Percentiles rank a stretch among this genome's conserved stretches.
phyloP scores from a whole-genome alignment of 2,329 filamentous ascomycete genomes.

The Endothia cerciana region DNA sequence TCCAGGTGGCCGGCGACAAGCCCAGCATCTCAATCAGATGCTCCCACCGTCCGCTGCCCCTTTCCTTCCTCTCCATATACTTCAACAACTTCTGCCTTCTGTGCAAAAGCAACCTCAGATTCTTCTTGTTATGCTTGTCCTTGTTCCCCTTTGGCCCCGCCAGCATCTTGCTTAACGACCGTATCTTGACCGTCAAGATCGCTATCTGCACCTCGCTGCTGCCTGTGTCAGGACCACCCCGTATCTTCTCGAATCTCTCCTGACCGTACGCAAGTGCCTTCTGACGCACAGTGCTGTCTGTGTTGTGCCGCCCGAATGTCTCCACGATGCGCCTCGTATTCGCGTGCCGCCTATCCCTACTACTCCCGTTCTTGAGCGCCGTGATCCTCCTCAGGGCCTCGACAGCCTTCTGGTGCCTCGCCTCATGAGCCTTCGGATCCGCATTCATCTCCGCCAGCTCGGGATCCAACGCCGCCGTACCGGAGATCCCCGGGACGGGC shows the following conservation, averaged over 20 bases:
- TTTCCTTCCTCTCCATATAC: conserved; percentile 88
- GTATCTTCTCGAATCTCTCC: conserved; percentile 47
- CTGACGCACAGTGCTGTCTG: conserved; percentile 70
- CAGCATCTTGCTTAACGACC: conserved; percentile 74
- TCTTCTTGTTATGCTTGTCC: conserved; percentile 94
- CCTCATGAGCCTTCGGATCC: conserved; percentile 48
- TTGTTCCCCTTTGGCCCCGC: conserved; percentile 70
- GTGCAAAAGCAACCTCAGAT: conserved; percentile 83
- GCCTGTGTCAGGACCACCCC: conserved; percentile 90
- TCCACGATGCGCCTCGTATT: conserved; percentile 86
- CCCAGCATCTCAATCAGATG: conserved; percentile 84
- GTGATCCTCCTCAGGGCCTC: conserved; percentile 82
- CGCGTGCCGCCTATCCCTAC: conserved; percentile 76
- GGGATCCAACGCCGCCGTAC: conserved; percentile 1
- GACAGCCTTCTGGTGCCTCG: conserved; percentile 68
- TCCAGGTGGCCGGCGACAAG: conserved; percentile 85
- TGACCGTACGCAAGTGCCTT: conserved; percentile 56
- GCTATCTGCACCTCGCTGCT: conserved; percentile 98
- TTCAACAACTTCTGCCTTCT: conserved; percentile 83
- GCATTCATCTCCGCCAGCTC: conserved; percentile 33
- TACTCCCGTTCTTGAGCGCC: conserved; percentile 74
- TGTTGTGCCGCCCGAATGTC: conserved; percentile 88
- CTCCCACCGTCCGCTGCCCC: conserved; percentile 88
- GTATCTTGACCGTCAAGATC: conserved; percentile 92
- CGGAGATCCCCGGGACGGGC: conserved; percentile 44